Evolutionary conservation across 2,329 filamentous ascomycete genomes (phyloP), one percentile per base, ranked within the genome.

Genomic region (Exophiala viscosa): DNA sequence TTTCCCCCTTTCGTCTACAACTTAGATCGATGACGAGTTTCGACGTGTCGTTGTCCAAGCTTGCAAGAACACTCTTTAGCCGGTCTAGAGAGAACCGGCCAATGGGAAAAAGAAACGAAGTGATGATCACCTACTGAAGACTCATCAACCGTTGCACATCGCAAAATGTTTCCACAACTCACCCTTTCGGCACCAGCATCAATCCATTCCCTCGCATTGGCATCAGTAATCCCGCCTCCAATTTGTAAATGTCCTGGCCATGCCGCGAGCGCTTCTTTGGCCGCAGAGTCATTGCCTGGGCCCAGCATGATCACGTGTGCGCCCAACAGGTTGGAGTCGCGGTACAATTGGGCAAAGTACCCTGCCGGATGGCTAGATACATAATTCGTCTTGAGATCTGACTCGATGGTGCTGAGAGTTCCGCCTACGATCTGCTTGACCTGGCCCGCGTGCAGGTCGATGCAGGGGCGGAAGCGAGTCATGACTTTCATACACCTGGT

Each of bases 361-460:
- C 82, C 81, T 2, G 93, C 84, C 8, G 91, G 87, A 57, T 92
- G 84, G 44, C 85, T 81, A 8, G 93, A 96, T 56, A 96, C 86
- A 74, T 90, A 91, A 72, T 99, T 99, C 43, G 92, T 97, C 73
- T 90, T 87, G 51, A 97, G 79, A 51, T 81, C 77, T 1, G 81
- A 81, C 31, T 55, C 58, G 7, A 78, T 70, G 67, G 81, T 81
- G 72, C 87, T 86, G 57, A 99, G 81, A 1, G 93, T 97, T 54
- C 93, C 92, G 62, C 93, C 93, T 36, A 99, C 91, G 63, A 99
- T 99, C 71, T 99, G 93, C 76, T 99, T 99, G 54, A 99, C 93
- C 68, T 92, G 86, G 11, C 93, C 93, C n/a, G 91, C 86, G 71
- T 99, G 93, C 48, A 99, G 82, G 73, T 99, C 93, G 71, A 99